Evolutionary conservation across 2,329 filamentous ascomycete genomes (phyloP), one percentile per base, ranked within the genome.

Genomic region (Colletotrichum zoysiae): DNA sequence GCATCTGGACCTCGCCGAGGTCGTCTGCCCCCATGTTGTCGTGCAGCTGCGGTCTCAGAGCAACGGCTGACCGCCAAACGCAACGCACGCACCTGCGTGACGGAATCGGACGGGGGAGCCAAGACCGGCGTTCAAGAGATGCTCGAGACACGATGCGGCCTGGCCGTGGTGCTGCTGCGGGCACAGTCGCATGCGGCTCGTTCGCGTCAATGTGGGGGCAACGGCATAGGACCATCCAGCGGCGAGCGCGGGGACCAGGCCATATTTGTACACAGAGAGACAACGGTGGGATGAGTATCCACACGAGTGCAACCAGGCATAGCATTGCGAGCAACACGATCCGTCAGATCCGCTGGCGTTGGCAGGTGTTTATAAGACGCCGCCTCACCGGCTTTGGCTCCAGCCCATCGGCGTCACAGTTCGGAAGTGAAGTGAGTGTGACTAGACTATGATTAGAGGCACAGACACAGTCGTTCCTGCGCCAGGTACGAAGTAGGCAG

Each of bases 1-100:
- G n/a, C 63, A 55, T 16, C 20, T 46, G 23, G 63, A 14, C 55
- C 51, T 48, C 26, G 57, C 33, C n/a, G 26, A 59, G 18, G n/a
- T 58, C 16, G 18, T 44, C 18, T 69, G 60, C 53, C 67, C 67
- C 33, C 30, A 53, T 16, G 9, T 30, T 70, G 18, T 59, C 23
- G 53, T 71, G 65, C 69, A 71, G 58, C 59, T 69, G 69, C 59
- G 59, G 65, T 71, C 69, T 71, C 69, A 68, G n/a, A 51, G 44
- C 35, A 69, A 23, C 53, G 14, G 46, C 58, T 51, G 68, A 68
- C 57, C 56, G 23, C 57, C 20, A 23, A 18, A 20, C 23, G 35
- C 11, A 12, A 64, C n/a, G 65, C 65, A 71, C 59, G 23, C 35
- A 56, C 40, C 53, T 69, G 69, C 46, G 50, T 35, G 53, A n/a